Percentiles rank a stretch among this genome's conserved stretches.
Evolutionary conservation across 768 basidiomycete genomes (phyloP).

Genomic region (Amanita pseudoporphyria): DNA sequence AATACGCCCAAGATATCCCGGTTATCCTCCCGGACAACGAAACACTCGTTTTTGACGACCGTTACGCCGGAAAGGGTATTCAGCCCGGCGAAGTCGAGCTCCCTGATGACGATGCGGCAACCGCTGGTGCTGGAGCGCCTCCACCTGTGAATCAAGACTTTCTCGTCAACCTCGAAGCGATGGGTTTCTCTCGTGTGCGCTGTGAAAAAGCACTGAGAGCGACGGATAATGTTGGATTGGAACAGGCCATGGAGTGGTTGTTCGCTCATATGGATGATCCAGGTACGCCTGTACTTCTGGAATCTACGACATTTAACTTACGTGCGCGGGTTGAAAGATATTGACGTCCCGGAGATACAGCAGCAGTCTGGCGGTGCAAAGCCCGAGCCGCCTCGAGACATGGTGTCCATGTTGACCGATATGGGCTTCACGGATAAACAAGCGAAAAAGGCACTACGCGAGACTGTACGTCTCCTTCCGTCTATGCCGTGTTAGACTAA

Average conservation of each 20-base stretch:
- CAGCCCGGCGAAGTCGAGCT: constrained; percentile 63
- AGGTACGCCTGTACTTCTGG: constrained; percentile 34
- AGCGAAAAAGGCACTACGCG: constrained; percentile 76
- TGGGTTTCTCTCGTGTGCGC: constrained; percentile 85
- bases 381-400: constrained; percentile 57
- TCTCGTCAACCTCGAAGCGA: constrained; percentile 67
- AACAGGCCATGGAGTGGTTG: constrained; percentile 92
- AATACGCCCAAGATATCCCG: constrained; percentile 70
- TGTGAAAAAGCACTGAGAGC: constrained; percentile 89
- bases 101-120: constrained; percentile 29
- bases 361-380: constrained; percentile 15
- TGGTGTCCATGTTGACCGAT: constrained; percentile 66
- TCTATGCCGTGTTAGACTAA: background rate
- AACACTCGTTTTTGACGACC: constrained; percentile 45
- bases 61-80: constrained; percentile 60
- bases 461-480: constrained; percentile 52
- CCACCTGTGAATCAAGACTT: constrained; percentile 64
- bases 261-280: constrained; percentile 94
- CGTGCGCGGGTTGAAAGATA: constrained; percentile 46
- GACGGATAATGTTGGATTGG: constrained; percentile 67
- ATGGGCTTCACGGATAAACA: constrained; percentile 90
- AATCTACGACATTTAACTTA: too few species aligned
- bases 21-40: constrained; percentile 55
- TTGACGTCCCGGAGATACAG: constrained; percentile 53
- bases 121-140: constrained; percentile 8